A percentile compares a stretch with the other conserved stretches of the same genome.
Conservation (phyloP, 2,329 filamentous ascomycete genomes). For the Xylogone sp. region DNA sequence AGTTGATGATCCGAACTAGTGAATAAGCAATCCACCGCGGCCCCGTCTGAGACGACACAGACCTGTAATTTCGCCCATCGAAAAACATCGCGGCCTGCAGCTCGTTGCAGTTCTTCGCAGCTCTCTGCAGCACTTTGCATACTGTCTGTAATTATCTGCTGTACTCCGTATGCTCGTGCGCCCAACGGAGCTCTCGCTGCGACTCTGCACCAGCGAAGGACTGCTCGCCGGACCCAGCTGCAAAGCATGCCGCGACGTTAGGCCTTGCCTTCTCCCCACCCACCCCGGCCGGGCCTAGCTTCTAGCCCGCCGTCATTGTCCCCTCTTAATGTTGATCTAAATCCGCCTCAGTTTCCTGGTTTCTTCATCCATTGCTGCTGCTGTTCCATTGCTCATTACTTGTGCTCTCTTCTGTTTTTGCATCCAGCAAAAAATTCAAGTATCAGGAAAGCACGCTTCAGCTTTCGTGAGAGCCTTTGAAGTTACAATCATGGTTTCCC, state of each 20-base stretch:
- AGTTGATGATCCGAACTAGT: no score
- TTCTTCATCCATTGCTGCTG: slow-evolving; percentile 1
- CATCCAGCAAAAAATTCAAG: background rate
- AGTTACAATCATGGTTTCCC: slow-evolving; percentile 31
- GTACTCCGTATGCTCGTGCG: no score
- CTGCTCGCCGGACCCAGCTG: no score
- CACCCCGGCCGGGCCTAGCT: slow-evolving; percentile 2
- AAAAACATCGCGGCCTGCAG: no score
- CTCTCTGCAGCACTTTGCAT: no score
- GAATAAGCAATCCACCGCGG: no score
- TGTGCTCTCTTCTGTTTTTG: slow-evolving; percentile 4
- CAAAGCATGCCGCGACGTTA: slow-evolving; percentile 3
- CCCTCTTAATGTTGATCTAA: slow-evolving; percentile 3
- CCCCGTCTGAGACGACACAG: no score
- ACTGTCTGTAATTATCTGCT: no score
- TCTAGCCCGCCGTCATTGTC: slow-evolving; percentile 5
- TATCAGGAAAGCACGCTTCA: slow-evolving; percentile 2
- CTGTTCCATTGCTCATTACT: slow-evolving; percentile 3
- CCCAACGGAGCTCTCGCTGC: no score
- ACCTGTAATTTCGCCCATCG: no score
- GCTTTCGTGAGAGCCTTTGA: slow-evolving; percentile 1
- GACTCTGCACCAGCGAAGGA: no score
- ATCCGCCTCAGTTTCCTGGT: background rate
- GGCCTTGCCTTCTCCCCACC: background rate
- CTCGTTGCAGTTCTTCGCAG: no score